Evolutionary conservation across 371 early-diverging fungal genomes (phyloP), one percentile per base, ranked within the genome.

Genomic region (Apophysomyces variabilis): DNA sequence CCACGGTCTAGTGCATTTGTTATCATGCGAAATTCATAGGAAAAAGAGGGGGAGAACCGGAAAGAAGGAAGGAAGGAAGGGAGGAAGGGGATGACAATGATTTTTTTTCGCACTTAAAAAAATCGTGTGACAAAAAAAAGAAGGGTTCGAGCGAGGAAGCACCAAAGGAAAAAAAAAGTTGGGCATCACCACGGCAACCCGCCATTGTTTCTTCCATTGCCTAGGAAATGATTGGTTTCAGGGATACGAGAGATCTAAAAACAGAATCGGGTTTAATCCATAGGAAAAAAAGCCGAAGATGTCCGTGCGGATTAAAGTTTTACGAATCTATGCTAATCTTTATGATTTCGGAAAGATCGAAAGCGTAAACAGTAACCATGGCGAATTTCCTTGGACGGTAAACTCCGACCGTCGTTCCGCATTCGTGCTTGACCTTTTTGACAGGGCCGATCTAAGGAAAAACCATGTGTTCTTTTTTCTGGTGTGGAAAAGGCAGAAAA

Each of bases 221-320:
- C 47, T 47, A 47, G 47, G 11, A 47, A n/a, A 43, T 43, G 5
- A 26, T 26, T 26, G 32, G 32, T 43, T 4, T 43, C 9, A 16
- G 47, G 47, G 13, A 18, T 47, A 47, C 7, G 47, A 21, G 54
- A 16, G 21, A 50, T 50, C 54, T 50, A 50, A 50, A 50, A 50
- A 50, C 54, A 50, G 54, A 50, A 50, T 21, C 5, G 21, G 11
- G 54, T 50, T 26, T 26, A 50, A 50, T 18, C 9, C 21, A 8
- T 21, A 21, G 54, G 47, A 4, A 18, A n/a, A 9, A 21, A 7
- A 18, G 54, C 54, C 54, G 54, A 50, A 21, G 54, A 21, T 21
- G 54, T 50, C 54, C 54, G 54, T 50, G 54, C 54, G 54, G 54
- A 50, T 50, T 50, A 50, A 50, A 50, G 54, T 50, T 50, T 50